Percentiles rank a stretch among this genome's conserved stretches.
These are phyloP conservation scores for Pisolithus tinctorius DNA, from an alignment of 768 basidiomycete genomes.

Conservation along the genomic window DNA sequence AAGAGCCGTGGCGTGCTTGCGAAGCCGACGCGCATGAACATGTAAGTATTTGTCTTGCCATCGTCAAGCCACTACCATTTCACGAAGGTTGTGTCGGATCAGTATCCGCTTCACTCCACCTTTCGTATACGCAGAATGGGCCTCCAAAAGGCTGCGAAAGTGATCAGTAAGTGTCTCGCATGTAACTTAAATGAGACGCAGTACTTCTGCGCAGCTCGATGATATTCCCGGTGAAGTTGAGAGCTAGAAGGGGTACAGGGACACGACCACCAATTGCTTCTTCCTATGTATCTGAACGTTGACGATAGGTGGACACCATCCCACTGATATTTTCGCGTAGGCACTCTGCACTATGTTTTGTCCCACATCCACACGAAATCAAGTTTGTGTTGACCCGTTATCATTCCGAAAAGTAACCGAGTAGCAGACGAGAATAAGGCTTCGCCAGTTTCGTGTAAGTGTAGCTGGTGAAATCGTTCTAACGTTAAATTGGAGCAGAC, in stretches of 20 bases:
- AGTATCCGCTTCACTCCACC: slow-evolving; percentile 97
- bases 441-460: too few species aligned
- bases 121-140: too few species aligned
- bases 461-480: too few species aligned
- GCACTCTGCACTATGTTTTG: too few species aligned
- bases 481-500: too few species aligned
- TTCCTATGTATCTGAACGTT: too few species aligned
- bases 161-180: slow-evolving; percentile 35
- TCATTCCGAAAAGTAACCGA: too few species aligned
- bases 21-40: slow-evolving; percentile 93
- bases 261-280: slow-evolving; percentile 20
- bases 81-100: background rate
- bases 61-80: background rate
- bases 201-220: slow-evolving; percentile 31
- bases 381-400: too few species aligned
- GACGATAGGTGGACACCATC: too few species aligned
- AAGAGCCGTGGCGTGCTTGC: slow-evolving; percentile 90
- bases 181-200: background rate
- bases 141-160: slow-evolving; percentile 57
- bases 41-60: slow-evolving; percentile 36
- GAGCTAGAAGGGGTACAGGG: slow-evolving; percentile 52
- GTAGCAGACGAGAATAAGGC: too few species aligned
- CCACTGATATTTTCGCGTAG: too few species aligned
- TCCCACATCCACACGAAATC: too few species aligned
- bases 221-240: slow-evolving; percentile 60